Base-by-base conservation (phyloP, 495 filamentous ascomycete genomes). In the Penicillium fimorum region DNA sequence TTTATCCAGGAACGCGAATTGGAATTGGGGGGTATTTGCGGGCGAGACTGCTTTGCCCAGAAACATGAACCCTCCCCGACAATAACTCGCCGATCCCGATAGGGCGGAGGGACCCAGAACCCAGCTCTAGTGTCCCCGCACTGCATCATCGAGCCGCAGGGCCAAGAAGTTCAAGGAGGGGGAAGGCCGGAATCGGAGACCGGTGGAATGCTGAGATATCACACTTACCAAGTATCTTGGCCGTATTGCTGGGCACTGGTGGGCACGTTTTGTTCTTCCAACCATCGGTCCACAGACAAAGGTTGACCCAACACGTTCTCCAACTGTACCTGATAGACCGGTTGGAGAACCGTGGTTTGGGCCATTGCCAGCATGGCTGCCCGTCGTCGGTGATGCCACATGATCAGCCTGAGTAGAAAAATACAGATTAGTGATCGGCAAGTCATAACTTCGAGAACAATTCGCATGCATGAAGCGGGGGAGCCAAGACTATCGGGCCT, bases 221-320 rank as follows among this genome's bases (percentile, higher is more conserved):
- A 29, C 35, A 66, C 70, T 45, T 67, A 75, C 72, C 72, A 75
- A 48, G 50, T 63, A 45, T 72, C 68, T 52, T 65, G 65, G 29
- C 60, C 50, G 20, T 66, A 67, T 40, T 59, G 61, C 44, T 67
- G 59, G 17, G 54, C 30, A 47, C 60, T 43, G 25, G 58, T 42
- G 17, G 58, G 49, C 1, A 49, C 35, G 32, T 62, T 62, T 17
- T 71, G 69, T 32, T 68, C 62, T 46, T 68, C 66, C 22, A 72
- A 51, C 69, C 69, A 69, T 53, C 65, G 59, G 30, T 67, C 61
- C 47, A 72, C 63, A 20, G 64, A 59, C 25, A 67, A 52, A 30
- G 51, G 42, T 18, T 54, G 30, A 4, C 51, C 51, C 27, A 47
- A 24, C n/a, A 54, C 52, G 29, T 47, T 46, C 52, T 54, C 43